Percentiles rank a stretch among this genome's conserved stretches.
Conservation (phyloP, 2,329 filamentous ascomycete genomes). For the Nothophoma quercina region DNA sequence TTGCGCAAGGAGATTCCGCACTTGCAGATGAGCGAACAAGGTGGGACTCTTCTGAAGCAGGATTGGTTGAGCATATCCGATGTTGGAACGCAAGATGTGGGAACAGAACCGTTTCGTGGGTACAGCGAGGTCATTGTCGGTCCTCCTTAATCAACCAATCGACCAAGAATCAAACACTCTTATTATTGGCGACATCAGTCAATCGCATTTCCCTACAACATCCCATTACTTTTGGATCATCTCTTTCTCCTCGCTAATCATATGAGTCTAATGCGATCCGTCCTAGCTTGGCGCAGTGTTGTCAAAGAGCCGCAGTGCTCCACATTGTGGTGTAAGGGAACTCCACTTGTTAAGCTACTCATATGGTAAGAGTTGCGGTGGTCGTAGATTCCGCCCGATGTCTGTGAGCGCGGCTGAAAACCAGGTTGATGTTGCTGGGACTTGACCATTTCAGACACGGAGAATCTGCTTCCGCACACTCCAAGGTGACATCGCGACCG, state of each 20-base stretch:
- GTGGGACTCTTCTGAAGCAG: conserved; percentile 3
- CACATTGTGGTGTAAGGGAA: neutral
- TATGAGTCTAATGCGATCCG: neutral
- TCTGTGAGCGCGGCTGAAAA: neutral
- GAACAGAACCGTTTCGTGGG: neutral
- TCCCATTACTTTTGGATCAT: too few species aligned
- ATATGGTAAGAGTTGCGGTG: neutral
- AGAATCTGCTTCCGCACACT: neutral
- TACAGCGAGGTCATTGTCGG: conserved; percentile 7
- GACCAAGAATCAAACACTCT: too few species aligned
- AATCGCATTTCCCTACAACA: too few species aligned
- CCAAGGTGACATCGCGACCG: conserved; percentile 7
- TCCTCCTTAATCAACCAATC: too few species aligned
- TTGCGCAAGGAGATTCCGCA: conserved; percentile 19
- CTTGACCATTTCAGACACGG: conserved; percentile 3
- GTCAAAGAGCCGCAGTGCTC: neutral
- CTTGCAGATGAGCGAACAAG: conserved; percentile 17
- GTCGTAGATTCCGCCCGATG: neutral
- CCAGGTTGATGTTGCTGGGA: neutral
- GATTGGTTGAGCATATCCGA: neutral
- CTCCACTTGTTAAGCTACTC: neutral
- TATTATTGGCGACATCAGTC: too few species aligned
- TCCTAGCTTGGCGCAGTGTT: neutral
- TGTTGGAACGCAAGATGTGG: neutral
- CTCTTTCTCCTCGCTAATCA: too few species aligned